Conservation (phyloP, 2,329 filamentous ascomycete genomes). For the Nakataea oryzae region DNA sequence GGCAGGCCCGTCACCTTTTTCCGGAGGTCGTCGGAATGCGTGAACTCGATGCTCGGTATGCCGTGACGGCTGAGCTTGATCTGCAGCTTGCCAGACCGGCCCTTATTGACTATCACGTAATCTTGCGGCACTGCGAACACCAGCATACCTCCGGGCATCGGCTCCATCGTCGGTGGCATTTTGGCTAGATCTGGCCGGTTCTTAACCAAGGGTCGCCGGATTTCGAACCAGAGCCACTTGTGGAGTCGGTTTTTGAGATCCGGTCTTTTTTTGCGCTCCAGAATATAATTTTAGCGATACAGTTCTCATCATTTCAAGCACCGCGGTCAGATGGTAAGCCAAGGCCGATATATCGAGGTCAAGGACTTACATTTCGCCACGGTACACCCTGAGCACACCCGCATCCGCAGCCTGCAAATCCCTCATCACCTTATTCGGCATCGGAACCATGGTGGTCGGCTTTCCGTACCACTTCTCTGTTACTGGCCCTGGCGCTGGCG, state of each 20-base stretch:
- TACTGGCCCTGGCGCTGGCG: no score
- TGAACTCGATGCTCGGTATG: not conserved
- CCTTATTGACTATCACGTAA: not conserved
- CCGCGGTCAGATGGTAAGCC: not conserved
- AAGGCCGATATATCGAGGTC: not conserved
- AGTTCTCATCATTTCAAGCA: no score
- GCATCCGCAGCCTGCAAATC: not conserved
- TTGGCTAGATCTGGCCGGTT: not conserved
- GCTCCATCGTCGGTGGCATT: not conserved
- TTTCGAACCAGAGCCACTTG: not conserved
- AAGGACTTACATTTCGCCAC: not conserved
- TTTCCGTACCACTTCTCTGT: no score
- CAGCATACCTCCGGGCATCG: not conserved
- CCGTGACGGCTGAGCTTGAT: not conserved
- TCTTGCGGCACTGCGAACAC: not conserved
- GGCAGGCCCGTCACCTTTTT: not conserved
- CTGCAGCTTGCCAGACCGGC: not conserved
- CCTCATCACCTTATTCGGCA: not conserved
- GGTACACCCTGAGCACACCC: not conserved
- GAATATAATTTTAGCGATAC: not conserved
- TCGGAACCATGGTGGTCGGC: not conserved
- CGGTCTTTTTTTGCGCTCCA: not conserved
- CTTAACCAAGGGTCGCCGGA: not conserved
- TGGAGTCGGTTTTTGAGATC: not conserved
- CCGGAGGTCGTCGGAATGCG: not conserved